A percentile compares a stretch with the other conserved stretches of the same genome.
Conservation (phyloP, 768 basidiomycete genomes). For the Podaxis rugospora region DNA sequence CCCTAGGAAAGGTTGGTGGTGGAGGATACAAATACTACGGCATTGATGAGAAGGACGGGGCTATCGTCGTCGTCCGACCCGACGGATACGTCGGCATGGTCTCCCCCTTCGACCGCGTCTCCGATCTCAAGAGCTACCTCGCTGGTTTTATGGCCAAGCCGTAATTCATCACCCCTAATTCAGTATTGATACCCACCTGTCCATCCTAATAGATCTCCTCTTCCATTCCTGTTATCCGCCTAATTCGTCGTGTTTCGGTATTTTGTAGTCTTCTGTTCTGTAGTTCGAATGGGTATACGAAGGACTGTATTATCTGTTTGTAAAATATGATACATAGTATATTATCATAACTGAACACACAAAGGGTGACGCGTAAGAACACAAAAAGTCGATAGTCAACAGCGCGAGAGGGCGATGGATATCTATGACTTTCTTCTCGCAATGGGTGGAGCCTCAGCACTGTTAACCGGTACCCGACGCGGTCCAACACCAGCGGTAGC, state of each 20-base stretch:
- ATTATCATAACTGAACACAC: not conserved
- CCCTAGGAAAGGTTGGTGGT: constrained; percentile 41
- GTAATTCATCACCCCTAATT: not conserved
- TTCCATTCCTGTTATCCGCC: not conserved
- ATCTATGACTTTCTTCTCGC: not conserved
- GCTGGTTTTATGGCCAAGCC: constrained; percentile 32
- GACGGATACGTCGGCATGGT: constrained; percentile 65
- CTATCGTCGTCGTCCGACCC: constrained; percentile 53
- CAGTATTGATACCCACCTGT: not conserved
- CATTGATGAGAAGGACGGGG: constrained; percentile 36
- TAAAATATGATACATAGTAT: not conserved
- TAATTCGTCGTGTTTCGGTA: not conserved
- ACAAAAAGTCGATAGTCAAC: not conserved
- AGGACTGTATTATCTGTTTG: not conserved
- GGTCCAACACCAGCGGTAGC: constrained; percentile 43
- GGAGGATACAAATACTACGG: constrained; percentile 56
- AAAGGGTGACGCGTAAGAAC: not conserved
- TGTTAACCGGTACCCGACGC: constrained; percentile 63
- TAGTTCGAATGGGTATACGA: not conserved
- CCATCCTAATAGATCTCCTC: not conserved
- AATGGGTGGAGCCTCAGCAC: constrained; percentile 53
- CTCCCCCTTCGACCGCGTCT: constrained; percentile 40
- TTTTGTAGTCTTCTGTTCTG: not conserved
- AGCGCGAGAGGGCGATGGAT: not conserved
- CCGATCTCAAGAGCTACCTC: constrained; percentile 44